Base-by-base conservation (phyloP, 2,329 filamentous ascomycete species). In the Apiospora aurea region DNA sequence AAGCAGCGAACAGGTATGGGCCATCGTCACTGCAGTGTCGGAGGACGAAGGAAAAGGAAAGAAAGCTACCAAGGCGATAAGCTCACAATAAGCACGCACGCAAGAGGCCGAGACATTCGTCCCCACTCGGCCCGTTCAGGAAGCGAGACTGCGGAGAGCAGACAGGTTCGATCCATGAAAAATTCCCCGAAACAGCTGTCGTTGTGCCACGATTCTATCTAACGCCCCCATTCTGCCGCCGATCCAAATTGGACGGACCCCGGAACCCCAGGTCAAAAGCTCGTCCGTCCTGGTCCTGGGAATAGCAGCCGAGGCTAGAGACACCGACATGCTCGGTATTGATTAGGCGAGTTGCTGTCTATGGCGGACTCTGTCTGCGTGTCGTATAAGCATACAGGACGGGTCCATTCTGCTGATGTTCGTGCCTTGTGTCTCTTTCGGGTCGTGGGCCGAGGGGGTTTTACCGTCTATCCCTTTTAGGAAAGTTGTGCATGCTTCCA, bases 71-170 rank as follows among this genome's bases (percentile, higher is more conserved):
- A 46, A 29, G 41, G 41, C 41, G 7, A 10, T 64, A 64, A 34
- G n/a, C 57, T 41, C n/a, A 41, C 57, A 64, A 24, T 34, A 41
- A 61, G 73, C 70, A 76, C 72, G 73, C 70, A 76, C 72, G 73
- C 72, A 77, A 70, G 72, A 71, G 75, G 71, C 77, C 75, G 76
- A 78, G 75, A 77, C 74, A 77, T 76, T 73, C 14, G 26, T 34
- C 68, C 75, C 24, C 69, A 74, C 77, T 78, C 77, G 78, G 77
- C 73, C 77, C 76, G 74, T 78, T 79, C 75, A 57, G 74, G 73
- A 74, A 77, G 71, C 74, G 71, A 74, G 47, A 24, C 13, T 69
- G 26, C 44, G 68, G 44, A 69, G 68, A 51, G 68, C 68, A 69
- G 26, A 41, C 38, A 68, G 66, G 66, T 29, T 69, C 49, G 68